A percentile compares a stretch with the other conserved stretches of the same genome.
Evolutionary conservation across 2,329 filamentous ascomycete species (phyloP).

Genomic region (Lachnellula occidentalis): DNA sequence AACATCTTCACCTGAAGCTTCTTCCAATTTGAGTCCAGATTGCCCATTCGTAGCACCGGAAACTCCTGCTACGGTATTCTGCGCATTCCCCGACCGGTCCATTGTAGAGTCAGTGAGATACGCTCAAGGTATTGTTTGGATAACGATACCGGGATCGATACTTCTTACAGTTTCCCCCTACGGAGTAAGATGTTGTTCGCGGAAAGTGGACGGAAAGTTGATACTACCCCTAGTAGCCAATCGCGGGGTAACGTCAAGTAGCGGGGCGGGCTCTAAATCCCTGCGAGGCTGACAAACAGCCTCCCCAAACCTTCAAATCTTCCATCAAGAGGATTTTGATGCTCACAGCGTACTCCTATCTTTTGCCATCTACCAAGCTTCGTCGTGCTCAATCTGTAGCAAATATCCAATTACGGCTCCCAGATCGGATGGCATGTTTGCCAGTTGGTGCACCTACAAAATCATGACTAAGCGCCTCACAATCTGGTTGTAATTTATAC

Average conservation of each 20-base stretch:
- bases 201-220: background rate
- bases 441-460: too few species aligned
- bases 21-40: background rate
- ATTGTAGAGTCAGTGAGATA: background rate
- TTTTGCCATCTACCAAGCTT: too few species aligned
- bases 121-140: background rate
- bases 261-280: background rate
- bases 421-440: too few species aligned
- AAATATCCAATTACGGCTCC: too few species aligned
- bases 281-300: background rate
- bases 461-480: too few species aligned
- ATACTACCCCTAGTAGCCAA: background rate
- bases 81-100: background rate
- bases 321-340: too few species aligned
- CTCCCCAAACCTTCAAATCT: background rate
- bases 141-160: too few species aligned
- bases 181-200: background rate
- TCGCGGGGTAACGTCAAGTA: background rate
- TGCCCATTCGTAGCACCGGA: background rate
- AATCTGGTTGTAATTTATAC: too few species aligned
- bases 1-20: slow-evolving; percentile 12
- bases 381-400: too few species aligned
- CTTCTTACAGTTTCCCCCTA: too few species aligned
- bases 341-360: too few species aligned
- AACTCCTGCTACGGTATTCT: background rate